These are phyloP conservation scores for Recurvomyces mirabilis DNA, from an alignment of 495 filamentous ascomycete species.

Conservation along the genomic window DNA sequence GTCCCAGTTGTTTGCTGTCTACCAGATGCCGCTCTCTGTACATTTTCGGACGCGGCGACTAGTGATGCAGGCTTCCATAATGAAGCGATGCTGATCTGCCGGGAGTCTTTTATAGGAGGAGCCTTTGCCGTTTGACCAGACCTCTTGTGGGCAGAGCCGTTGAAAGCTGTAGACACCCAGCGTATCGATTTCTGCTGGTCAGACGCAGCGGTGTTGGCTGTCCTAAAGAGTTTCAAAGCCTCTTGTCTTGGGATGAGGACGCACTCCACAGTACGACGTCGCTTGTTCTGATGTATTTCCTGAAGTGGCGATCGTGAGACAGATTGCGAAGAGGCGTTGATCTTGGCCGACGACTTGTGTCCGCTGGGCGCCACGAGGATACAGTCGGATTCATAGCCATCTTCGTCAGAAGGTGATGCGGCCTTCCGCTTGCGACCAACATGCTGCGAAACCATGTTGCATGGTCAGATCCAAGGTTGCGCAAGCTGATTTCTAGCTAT, in stretches of 20 bases:
- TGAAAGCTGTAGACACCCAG: not conserved
- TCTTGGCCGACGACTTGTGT: not conserved
- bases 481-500: too few relatives aligned
- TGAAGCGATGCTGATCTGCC: not conserved
- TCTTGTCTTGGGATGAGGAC: not conserved
- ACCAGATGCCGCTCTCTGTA: not conserved
- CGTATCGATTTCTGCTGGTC: not conserved
- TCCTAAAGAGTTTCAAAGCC: not conserved
- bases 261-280: not conserved
- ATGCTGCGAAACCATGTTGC: too few relatives aligned
- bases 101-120: not conserved
- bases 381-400: not conserved
- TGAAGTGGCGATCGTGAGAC: not conserved
- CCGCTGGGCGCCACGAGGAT: not conserved
- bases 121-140: not conserved
- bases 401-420: not conserved
- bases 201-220: not conserved
- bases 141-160: not conserved
- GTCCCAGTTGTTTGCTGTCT: not conserved
- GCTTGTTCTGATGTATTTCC: conserved; percentile 1
- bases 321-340: too few relatives aligned
- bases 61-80: not conserved
- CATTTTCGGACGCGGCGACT: too few relatives aligned
- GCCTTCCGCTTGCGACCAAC: not conserved
- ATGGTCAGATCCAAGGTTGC: too few relatives aligned